These are phyloP conservation scores for Malassezia slooffiae DNA, from an alignment of 1,284 basidiomycete species.

Conservation along the genomic window DNA sequence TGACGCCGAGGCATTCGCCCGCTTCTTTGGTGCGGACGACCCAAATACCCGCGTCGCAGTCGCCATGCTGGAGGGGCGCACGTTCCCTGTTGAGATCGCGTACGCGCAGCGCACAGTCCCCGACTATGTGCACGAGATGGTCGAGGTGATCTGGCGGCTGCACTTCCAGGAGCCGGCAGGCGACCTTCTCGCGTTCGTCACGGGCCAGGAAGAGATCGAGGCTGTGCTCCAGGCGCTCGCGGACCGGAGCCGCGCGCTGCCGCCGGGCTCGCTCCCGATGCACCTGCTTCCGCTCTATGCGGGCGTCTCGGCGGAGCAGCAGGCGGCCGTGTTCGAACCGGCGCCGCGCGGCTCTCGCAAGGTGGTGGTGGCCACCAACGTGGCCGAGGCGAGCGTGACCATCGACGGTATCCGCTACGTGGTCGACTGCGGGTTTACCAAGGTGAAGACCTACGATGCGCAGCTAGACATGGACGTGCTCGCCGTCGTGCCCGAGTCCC, in stretches of 20 bases:
- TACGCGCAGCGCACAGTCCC: constrained; percentile 43
- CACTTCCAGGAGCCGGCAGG: constrained; percentile 46
- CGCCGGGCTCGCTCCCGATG: constrained; percentile 49
- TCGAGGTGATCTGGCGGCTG: constrained; percentile 47
- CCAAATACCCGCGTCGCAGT: constrained; percentile 38
- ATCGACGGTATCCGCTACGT: constrained; percentile 91
- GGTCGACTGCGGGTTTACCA: constrained; percentile 89
- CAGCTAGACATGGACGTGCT: constrained; percentile 43
- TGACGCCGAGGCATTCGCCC: constrained; percentile 72
- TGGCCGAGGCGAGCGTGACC: constrained; percentile 92
- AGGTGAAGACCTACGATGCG: constrained; percentile 52
- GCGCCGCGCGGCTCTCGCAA: constrained; percentile 67
- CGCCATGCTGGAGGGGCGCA: constrained; percentile 45
- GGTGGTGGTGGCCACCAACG: constrained; percentile 85
- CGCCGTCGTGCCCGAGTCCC: constrained; percentile 41
- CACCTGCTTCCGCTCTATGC: constrained; percentile 72
- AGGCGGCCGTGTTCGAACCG: constrained; percentile 69
- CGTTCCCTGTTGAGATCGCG: constrained; percentile 47
- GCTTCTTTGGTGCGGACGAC: constrained; percentile 58
- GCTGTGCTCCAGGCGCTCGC: constrained; percentile 67
- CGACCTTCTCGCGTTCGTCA: constrained; percentile 50
- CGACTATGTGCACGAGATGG: constrained; percentile 45
- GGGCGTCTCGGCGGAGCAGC: constrained; percentile 72
- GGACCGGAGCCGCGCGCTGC: constrained; percentile 55
- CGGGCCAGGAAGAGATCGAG: constrained; percentile 53